phyloP scores from a whole-genome alignment of 1,139 yeast genomes.

The Geotrichum europaeum region DNA sequence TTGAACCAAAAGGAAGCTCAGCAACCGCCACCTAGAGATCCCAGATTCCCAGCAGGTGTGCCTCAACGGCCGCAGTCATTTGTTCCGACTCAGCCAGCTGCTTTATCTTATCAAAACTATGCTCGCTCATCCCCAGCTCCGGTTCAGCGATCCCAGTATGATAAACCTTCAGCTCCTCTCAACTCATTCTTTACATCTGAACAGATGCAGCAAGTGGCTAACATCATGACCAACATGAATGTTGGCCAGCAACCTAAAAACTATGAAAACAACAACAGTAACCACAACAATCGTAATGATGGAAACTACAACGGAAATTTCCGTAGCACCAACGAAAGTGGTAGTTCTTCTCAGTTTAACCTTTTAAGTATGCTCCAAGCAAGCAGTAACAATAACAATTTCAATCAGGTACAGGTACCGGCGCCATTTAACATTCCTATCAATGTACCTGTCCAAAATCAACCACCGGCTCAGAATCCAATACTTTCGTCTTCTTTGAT shows the following conservation, averaged over 20 bases:
- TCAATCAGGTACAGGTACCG: background rate
- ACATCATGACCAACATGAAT: constrained; percentile 6
- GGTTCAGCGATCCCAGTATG: background rate
- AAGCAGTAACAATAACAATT: background rate
- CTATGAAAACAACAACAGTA: background rate
- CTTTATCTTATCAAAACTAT: background rate
- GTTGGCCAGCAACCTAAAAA: background rate
- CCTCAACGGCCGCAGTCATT: background rate
- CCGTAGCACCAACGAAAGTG: background rate
- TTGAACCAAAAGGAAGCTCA: constrained; percentile 10
- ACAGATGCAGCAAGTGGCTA: constrained; percentile 11
- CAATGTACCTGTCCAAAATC: background rate
- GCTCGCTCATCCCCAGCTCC: constrained; percentile 3
- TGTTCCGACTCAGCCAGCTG: background rate
- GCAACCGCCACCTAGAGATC: constrained; percentile 2
- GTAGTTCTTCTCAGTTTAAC: background rate
- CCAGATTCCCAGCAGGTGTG: background rate
- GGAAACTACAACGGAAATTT: background rate
- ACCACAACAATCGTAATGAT: background rate
- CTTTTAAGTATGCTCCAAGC: constrained; percentile 1
- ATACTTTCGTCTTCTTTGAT: constrained; percentile 6
- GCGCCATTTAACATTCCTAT: background rate
- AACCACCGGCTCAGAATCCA: background rate
- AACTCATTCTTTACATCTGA: constrained; percentile 5
- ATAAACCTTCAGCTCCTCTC: background rate